Evolutionary conservation across 2,329 filamentous ascomycete species (phyloP), one percentile per base, ranked within the genome.

Genomic region (Blumeriella jaapii): DNA sequence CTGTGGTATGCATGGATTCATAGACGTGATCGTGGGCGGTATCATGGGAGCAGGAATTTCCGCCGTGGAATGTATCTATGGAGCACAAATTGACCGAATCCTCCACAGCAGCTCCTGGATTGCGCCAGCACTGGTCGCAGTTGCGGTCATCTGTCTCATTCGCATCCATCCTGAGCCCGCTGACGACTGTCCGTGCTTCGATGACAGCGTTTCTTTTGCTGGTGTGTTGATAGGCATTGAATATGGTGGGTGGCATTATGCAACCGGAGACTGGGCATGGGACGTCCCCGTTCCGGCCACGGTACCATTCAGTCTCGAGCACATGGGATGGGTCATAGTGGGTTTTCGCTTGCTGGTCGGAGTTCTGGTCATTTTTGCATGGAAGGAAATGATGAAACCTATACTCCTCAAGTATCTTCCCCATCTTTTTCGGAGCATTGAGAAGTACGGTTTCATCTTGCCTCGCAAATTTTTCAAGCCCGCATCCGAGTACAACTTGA

Each of bases 1-100:
- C 63, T 98, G 91, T 55, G 91, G 91, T 42, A 98, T 98, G 91
- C 91, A 98, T 60, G 91, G 91, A 8, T 94, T 96, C 60, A 67
- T 91, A 27, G 91, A 98, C 58, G 86, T 96, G 15, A 61, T 91
- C 10, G 59, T 91, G 38, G 91, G 91, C 5, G 84, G 80, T 36
- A 50, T 76, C 10, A 68, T 95, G 37, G 91, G 91, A 19, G 79
- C 77, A 8, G 59, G 70, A 5, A 67, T 79, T 44, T 69, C 68
- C 15, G 55, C 70, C 17, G 46, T 73, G 42, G 74, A 79, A 53
- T 77, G 74, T 52, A 65, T 72, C 49, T 71, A 71, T 44, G 71
- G 68, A 6, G 64, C 71, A 1, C 56, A 62, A 2, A 69, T 93
- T 39, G 83, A 93, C 46, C 60, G 67, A 12, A 89, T 76, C 61